phyloP scores from a whole-genome alignment of 768 basidiomycete species.

The Lactifluus rugatus region DNA sequence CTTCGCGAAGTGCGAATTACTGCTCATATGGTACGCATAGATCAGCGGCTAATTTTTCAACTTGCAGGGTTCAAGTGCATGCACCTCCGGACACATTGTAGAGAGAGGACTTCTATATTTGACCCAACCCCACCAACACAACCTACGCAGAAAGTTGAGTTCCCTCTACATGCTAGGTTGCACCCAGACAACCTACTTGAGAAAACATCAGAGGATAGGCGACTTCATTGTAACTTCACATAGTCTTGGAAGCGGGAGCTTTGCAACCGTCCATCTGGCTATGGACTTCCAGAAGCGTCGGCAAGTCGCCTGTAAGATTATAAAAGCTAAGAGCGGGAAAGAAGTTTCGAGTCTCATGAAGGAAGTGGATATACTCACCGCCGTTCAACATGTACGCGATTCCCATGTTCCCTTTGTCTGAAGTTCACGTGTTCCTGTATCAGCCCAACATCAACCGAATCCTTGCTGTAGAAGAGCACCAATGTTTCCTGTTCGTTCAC shows the following conservation, averaged over 20 bases:
- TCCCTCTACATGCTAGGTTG: neutral
- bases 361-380: conserved; percentile 65
- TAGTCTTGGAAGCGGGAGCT: conserved; percentile 71
- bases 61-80: conserved; percentile 55
- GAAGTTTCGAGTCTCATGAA: conserved; percentile 61
- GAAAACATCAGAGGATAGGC: conserved; percentile 44
- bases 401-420: no score
- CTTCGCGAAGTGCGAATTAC: conserved; percentile 42
- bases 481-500: conserved; percentile 44
- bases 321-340: conserved; percentile 50
- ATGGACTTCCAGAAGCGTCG: conserved; percentile 51
- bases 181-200: neutral
- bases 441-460: conserved; percentile 80
- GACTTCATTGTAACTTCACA: conserved; percentile 68
- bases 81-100: conserved; percentile 44
- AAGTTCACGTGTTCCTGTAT: neutral
- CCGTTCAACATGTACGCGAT: conserved; percentile 54
- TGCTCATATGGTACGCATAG: neutral
- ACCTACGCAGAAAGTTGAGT: conserved; percentile 43
- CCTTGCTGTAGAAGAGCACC: conserved; percentile 54
- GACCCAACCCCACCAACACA: conserved; percentile 52
- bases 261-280: conserved; percentile 74
- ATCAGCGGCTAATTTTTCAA: neutral
- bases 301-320: conserved; percentile 81
- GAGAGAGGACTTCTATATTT: conserved; percentile 45